Evolutionary conservation across 108 stramenopile species (phyloP).

Genomic region (Cyclotella baltica): DNA sequence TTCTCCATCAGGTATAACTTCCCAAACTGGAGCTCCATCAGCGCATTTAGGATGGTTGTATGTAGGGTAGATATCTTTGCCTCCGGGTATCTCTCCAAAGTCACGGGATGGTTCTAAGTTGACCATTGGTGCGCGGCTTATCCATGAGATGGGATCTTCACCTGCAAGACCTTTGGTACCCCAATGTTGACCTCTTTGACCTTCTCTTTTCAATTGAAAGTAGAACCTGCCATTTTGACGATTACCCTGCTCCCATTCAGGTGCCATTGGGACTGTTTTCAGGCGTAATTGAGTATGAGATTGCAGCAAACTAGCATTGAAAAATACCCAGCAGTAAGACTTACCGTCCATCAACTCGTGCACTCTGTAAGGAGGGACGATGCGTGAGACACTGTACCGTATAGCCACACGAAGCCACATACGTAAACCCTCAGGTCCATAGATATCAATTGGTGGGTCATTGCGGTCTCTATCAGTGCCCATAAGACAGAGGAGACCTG

Average conservation of each 20-base stretch:
- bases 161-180: slow-evolving; percentile 65
- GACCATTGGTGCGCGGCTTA: slow-evolving; percentile 69
- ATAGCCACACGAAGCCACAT: slow-evolving; percentile 91
- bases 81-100: slow-evolving; percentile 50
- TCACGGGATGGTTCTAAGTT: slow-evolving; percentile 56
- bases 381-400: slow-evolving; percentile 83
- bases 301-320: too few relatives aligned
- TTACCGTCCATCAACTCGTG: slow-evolving; percentile 90
- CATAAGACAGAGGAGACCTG: slow-evolving; percentile 93
- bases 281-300: too few relatives aligned
- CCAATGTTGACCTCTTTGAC: slow-evolving; percentile 44
- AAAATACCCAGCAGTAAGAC: too few relatives aligned
- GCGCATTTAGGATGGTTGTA: slow-evolving; percentile 73
- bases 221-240: slow-evolving; percentile 60
- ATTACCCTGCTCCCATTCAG: slow-evolving; percentile 76
- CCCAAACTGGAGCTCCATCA: slow-evolving; percentile 87
- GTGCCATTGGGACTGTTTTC: slow-evolving; percentile 84
- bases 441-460: slow-evolving; percentile 86
- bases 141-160: slow-evolving; percentile 76
- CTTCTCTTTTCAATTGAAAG: slow-evolving; percentile 49
- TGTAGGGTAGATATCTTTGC: slow-evolving; percentile 76
- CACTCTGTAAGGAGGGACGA: slow-evolving; percentile 89
- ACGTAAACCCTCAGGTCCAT: slow-evolving; percentile 92
- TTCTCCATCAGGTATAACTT: slow-evolving; percentile 84
- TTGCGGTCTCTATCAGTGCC: slow-evolving; percentile 82